Base-by-base conservation (phyloP, 495 filamentous ascomycete genomes). In the Coniosporium apollinis region DNA sequence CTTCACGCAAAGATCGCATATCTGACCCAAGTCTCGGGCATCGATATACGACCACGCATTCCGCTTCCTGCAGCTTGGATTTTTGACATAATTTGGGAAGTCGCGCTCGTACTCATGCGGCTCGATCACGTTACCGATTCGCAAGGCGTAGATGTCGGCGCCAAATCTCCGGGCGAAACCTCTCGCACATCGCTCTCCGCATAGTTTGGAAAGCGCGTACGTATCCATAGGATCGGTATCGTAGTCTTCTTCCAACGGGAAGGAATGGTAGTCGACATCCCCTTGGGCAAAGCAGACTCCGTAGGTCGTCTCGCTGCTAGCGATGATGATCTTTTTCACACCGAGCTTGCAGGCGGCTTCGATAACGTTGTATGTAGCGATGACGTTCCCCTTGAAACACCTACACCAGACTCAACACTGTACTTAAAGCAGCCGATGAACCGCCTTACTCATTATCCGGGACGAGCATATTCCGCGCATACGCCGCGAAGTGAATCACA, bases 1-100 rank as follows among this genome's bases (percentile, higher is more conserved):
- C 33, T 53, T 13, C 11, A 70, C 56, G 20, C 51, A 56, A 15
- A 66, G 45, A 42, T 70, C 56, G 44, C 65, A 72, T 36, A 76
- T 73, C 50, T 67, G 61, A 2, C 68, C 72, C 14, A 76, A 43
- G 39, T 74, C 70, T 5, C 69, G 49, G 1, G 71, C 63, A 54
- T 76, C 70, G 20, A 66, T 67, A 39, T 76, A 76, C 15, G 55
- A 57, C 71, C 72, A 76, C 0, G 65, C 72, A 49, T 72, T 68
- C 3, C 60, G 46, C 42, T 65, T 68, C 44, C 67, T 52, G 5
- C 55, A 55, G 32, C 51, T 52, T 0, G 69, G 70, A 8, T 65
- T 49, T 36, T 52, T 48, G 15, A 71, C 57, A 43, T 65, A 70
- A 11, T 39, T 50, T 0, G 56, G 54, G 34, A 76, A 75, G 17